These are phyloP conservation scores for Botrytis squamosa DNA, from an alignment of 2,329 filamentous ascomycete species.

Conservation along the genomic window DNA sequence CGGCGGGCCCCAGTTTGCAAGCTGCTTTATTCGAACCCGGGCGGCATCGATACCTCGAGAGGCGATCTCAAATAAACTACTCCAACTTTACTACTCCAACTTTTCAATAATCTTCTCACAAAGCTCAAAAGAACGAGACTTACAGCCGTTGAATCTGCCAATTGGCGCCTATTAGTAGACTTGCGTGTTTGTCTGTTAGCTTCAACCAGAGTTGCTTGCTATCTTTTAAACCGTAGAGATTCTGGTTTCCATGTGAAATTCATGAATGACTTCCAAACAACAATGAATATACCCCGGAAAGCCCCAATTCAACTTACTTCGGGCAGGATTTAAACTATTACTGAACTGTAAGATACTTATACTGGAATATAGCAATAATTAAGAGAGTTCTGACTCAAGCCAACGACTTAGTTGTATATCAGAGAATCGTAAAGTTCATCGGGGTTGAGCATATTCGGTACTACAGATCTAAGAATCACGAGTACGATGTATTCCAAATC, in stretches of 20 bases:
- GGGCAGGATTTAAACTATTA: background rate
- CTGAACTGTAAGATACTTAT: background rate
- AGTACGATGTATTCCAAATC: background rate
- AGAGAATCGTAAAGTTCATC: background rate
- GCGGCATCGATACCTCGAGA: background rate
- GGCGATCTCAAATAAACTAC: background rate
- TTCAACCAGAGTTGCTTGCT: background rate
- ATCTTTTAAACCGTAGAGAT: background rate
- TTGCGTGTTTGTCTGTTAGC: background rate
- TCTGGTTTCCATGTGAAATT: background rate
- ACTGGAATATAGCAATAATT: background rate
- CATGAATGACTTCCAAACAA: background rate
- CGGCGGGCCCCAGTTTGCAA: background rate
- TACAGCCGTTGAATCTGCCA: background rate
- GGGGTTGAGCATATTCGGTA: background rate
- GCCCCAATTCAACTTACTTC: background rate
- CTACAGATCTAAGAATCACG: background rate
- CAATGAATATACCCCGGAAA: background rate
- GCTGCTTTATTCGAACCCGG: background rate
- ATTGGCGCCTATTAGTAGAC: accelerated
- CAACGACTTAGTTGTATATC: background rate
- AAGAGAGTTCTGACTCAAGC: background rate
- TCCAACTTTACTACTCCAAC: background rate
- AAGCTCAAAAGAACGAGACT: background rate
- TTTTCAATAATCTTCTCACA: background rate